Base-by-base conservation (phyloP, 1,284 basidiomycete genomes). In the Ustilago lituana region DNA sequence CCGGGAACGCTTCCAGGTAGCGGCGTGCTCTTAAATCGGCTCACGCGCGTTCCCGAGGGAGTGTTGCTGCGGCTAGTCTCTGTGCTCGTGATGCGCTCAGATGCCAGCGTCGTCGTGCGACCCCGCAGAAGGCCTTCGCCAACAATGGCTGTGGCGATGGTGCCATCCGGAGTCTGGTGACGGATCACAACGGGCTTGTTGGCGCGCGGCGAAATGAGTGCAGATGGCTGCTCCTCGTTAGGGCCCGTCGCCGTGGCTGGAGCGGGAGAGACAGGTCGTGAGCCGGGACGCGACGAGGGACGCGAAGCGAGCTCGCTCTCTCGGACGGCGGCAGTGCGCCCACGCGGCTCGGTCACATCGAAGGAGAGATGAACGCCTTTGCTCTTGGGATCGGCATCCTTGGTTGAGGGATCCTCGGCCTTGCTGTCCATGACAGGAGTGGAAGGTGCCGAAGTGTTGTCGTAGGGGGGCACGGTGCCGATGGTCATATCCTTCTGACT, bases 161-260 rank as follows among this genome's bases (percentile, higher is more conserved):
- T 61, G 19, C 71, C 71, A 23, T 62, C 66, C 6, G 68, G 60
- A 2, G 52, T 50, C 56, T 74, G 71, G 29, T 66, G 67, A 24
- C 74, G 67, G 47, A 76, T 67, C 40, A 76, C 60, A 10, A 76
- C 39, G 17, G 74, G 72, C 44, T 74, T 76, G 58, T 61, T 65
- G 39, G 60, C 60, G 27, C 66, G 66, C 7, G 66, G 60, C 15
- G 56, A 60, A 14, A 40, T 35, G 14, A 59, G 37, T 9, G 47
- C 10, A n/a, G 55, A 19, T n/a, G n/a, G n/a, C n/a, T n/a, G n/a
- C 17, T 64, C 66, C 5, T 55, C 39, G 14, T 32, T 36, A 29
- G 33, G 31, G 22, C 24, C 22, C 17, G 58, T 23, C 14, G 27
- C 23, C 29, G 54, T 47, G 14, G 39, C 59, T 7, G 58, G 59